Base-by-base conservation (phyloP, 202 grass and related monocot species). In the Schoenoplectus triqueter region DNA sequence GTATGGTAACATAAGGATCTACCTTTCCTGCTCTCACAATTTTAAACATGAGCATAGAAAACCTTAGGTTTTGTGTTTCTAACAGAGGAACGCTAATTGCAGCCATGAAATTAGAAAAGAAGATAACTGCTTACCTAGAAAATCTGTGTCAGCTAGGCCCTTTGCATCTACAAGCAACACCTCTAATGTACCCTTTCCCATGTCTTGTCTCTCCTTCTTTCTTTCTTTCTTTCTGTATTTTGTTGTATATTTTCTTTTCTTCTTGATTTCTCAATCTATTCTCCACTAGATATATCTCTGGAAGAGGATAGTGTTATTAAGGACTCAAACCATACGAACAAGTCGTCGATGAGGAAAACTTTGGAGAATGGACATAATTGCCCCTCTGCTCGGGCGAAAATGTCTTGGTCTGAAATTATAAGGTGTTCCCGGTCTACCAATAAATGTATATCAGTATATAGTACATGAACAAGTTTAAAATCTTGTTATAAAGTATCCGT, bases 1-100 rank as follows among this genome's bases (percentile, higher is more conserved):
- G 88, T 45, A 96, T 71, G 14, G 87, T 1, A 82, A 92, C 93
- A 55, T 96, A 99, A 20, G 96, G 93, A 88, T 99, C 96, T 2
- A 94, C 39, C 86, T 99, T 92, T 6, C 90, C 96, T 99, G 93
- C 88, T 64, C 60, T 71, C 64, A 61, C 74, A 60, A 81, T 15
- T 61, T 10, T 44, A 7, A 50, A 73, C 42, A 80, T 48, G 10
- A 80, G 10, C 73, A 79, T 57, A 9, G 40, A 59, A 51, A 4
- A 18, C 19, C 77, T 86, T 54, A 80, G 64, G 2, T 41, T 41
- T 17, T 56, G 41, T 8, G 10, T 80, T 10, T 21, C 10, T 46
- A 57, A 65, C 45, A 13, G 13, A 85, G 49, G 3, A 63, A 17
- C 69, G 40, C 0, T 31, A 17, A 75, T 39, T 42, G 57, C 19